A percentile compares a stretch with the other conserved stretches of the same genome.
Conservation (phyloP, 2,329 filamentous ascomycete genomes). For the Ceratocystiopsis brevicomis region DNA sequence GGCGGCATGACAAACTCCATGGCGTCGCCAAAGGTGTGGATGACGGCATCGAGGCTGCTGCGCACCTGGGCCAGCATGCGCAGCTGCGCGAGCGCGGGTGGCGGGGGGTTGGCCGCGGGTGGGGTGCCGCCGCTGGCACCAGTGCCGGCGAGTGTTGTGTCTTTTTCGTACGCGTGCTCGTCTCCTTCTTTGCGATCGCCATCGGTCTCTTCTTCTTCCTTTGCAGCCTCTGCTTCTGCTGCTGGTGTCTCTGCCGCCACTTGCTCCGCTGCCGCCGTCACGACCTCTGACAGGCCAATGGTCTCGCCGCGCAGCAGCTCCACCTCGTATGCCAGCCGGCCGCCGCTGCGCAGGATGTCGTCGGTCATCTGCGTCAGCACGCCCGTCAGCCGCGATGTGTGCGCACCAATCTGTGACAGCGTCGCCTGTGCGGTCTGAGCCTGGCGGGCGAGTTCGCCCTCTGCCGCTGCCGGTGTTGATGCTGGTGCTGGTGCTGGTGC, state of each 20-base stretch:
- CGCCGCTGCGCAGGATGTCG: slow-evolving; percentile 79
- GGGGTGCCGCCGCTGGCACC: no score
- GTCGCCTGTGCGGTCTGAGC: slow-evolving; percentile 56
- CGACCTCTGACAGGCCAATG: slow-evolving; percentile 55
- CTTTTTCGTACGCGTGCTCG: no score
- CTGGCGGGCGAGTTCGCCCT: slow-evolving; percentile 31
- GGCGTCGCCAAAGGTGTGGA: slow-evolving; percentile 80
- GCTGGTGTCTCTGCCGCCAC: not conserved
- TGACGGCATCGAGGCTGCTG: slow-evolving; percentile 67
- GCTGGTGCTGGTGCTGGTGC: no score
- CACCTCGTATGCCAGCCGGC: slow-evolving; percentile 80
- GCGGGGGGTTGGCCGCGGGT: slow-evolving; percentile 31
- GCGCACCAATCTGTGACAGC: slow-evolving; percentile 73
- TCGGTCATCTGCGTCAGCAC: slow-evolving; percentile 81
- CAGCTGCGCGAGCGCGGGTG: slow-evolving; percentile 55
- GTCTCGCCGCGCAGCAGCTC: slow-evolving; percentile 84
- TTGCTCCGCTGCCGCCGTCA: slow-evolving; percentile 21
- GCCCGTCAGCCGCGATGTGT: slow-evolving; percentile 65
- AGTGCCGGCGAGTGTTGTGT: not conserved
- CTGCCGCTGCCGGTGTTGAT: slow-evolving; percentile 8
- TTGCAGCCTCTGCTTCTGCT: slow-evolving; percentile 2
- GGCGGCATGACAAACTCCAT: slow-evolving; percentile 91
- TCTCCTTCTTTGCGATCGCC: not conserved
- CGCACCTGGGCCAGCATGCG: slow-evolving; percentile 70
- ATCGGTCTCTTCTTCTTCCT: not conserved